Evolutionary conservation across 257 asterid genomes (phyloP).

Genomic region (Ballota nigra): DNA sequence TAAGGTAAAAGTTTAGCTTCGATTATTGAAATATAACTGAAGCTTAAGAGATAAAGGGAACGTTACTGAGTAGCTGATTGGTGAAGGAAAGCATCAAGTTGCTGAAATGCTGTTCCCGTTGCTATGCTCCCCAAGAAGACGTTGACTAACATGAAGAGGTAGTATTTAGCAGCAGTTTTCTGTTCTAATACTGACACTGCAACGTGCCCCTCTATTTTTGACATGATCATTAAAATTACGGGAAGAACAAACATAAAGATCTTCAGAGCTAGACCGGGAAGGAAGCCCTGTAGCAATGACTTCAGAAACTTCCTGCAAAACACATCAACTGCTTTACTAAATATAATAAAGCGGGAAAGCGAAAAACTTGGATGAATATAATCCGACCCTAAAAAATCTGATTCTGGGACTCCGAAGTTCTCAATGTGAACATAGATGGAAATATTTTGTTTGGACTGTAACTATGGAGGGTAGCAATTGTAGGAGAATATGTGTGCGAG

Average conservation of each 20-base stretch:
- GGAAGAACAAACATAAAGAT: constrained; percentile 73
- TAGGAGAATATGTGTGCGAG: neutral
- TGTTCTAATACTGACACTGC: constrained; percentile 77
- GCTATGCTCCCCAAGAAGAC: constrained; percentile 96
- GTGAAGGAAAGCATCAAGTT: constrained; percentile 86
- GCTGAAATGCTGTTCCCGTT: constrained; percentile 96
- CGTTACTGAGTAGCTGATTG: constrained; percentile 83
- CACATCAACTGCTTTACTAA: neutral
- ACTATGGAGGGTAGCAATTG: neutral
- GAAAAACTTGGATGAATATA: neutral
- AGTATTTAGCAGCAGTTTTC: constrained; percentile 77
- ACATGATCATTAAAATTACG: constrained; percentile 71
- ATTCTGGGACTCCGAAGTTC: neutral
- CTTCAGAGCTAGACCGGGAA: constrained; percentile 95
- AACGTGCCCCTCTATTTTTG: constrained; percentile 84
- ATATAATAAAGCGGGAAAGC: neutral
- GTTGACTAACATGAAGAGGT: constrained; percentile 87
- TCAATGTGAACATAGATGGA: neutral
- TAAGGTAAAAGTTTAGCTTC: neutral
- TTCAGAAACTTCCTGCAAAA: constrained; percentile 75
- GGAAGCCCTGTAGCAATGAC: constrained; percentile 89
- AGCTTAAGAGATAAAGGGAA: constrained; percentile 3
- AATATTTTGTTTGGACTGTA: neutral
- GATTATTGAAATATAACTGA: neutral
- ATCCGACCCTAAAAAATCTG: neutral